Base-by-base conservation (phyloP, 1,284 basidiomycete species). In the Taiwanofungus camphoratus region DNA sequence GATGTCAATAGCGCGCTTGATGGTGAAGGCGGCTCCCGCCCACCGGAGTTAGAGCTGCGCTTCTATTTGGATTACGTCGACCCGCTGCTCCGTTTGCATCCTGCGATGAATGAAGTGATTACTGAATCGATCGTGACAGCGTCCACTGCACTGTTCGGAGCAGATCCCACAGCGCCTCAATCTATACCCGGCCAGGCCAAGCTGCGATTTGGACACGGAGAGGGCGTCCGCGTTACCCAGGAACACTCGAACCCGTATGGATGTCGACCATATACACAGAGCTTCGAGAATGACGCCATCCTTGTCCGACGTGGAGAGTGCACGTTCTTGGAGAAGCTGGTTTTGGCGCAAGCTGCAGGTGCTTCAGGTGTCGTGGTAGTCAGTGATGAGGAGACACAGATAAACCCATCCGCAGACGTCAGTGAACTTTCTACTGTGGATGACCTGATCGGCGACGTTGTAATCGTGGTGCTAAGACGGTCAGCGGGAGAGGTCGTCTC, bases 251-350 rank as follows among this genome's bases (percentile, higher is more conserved):
- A 89, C 53, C 42, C 52, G 0, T 60, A 70, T n/a, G 86, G 86
- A 3, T 89, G 86, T 54, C 38, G 46, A 4, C 68, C 76, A 5
- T 88, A 80, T 60, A 52, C 62, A 2, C 61, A 69, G 27, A 40
- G 58, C 3, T 75, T 77, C 48, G 58, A 64, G 4, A 72, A 74
- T 40, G 70, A 71, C 23, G 72, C 79, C 2, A 55, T 87, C 21
- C 59, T 88, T 6, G 68, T 81, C 5, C 64, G 67, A 41, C 74
- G 90, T 36, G 91, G 91, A 13, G 74, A 72, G 11, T 95, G 91
- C 60, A 83, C 87, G 2, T 94, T 94, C 65, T 58, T 89, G 15
- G 76, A 88, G 55, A 95, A 94, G 65, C 69, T 92, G 9, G 40
- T 77, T 13, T 52, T 70, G 39, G 90, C 88, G 4, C 71, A 73